These are phyloP conservation scores for Fagopyrum esculentum DNA, from an alignment of 148 eudicot species.

Conservation along the genomic window DNA sequence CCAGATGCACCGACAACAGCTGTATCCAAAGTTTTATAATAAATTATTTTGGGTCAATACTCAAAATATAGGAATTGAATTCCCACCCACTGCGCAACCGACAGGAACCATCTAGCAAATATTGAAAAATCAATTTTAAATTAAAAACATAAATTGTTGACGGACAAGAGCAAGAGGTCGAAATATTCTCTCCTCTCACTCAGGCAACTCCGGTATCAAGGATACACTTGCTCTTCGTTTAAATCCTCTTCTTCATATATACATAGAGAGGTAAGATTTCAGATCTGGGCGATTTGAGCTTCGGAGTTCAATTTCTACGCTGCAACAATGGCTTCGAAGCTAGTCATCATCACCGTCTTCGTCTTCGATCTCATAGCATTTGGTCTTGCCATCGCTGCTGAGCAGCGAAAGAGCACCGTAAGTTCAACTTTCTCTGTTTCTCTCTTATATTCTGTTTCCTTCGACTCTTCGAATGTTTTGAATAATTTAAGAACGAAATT, in stretches of 20 bases:
- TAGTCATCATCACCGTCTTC: slow-evolving; percentile 30
- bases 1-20: background rate
- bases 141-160: too few species aligned
- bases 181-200: background rate
- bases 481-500: background rate
- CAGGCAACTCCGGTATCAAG: background rate
- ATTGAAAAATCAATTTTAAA: too few species aligned
- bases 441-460: background rate
- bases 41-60: background rate
- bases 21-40: background rate
- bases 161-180: background rate
- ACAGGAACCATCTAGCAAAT: background rate
- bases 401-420: slow-evolving; percentile 59
- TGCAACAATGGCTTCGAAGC: slow-evolving; percentile 46
- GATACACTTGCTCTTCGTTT: background rate
- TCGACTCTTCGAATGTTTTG: background rate
- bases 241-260: background rate
- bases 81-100: background rate
- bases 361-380: slow-evolving; percentile 51
- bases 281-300: slow-evolving; percentile 8
- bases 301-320: background rate
- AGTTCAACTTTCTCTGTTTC: slow-evolving; percentile 7
- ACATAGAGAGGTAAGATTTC: background rate
- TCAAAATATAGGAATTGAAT: background rate
- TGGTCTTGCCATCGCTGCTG: slow-evolving; percentile 67